A percentile compares a stretch with the other conserved stretches of the same genome.
phyloP scores from a whole-genome alignment of 768 basidiomycete species.

The Pleurotus eryngii region DNA sequence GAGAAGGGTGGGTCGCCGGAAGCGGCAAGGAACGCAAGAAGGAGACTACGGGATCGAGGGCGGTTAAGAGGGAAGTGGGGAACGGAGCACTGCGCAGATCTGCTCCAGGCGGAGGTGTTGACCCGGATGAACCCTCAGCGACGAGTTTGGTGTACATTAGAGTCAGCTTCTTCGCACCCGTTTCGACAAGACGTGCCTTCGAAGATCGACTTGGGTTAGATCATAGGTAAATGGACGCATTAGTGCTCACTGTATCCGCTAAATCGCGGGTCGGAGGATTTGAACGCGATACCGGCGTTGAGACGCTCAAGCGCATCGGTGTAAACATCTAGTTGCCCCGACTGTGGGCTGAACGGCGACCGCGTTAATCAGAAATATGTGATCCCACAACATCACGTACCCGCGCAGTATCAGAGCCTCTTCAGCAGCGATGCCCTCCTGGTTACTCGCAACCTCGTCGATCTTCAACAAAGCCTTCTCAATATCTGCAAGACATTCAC shows the following conservation, averaged over 20 bases:
- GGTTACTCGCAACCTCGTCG: conserved; percentile 71
- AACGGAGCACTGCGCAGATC: conserved; percentile 55
- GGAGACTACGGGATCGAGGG: conserved; percentile 59
- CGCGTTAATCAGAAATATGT: not conserved
- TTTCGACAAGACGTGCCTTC: conserved; percentile 73
- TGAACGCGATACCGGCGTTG: conserved; percentile 78
- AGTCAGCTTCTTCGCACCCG: conserved; percentile 77
- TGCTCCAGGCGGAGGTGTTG: conserved; percentile 58
- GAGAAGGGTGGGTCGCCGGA: conserved; percentile 79
- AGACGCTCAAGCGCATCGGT: conserved; percentile 72
- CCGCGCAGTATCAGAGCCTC: conserved; percentile 78
- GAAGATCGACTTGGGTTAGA: not conserved
- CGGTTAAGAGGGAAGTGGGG: conserved; percentile 46
- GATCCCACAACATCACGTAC: conserved; percentile 35
- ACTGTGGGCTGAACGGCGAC: conserved; percentile 55
- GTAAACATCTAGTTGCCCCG: conserved; percentile 61
- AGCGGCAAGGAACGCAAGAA: conserved; percentile 73
- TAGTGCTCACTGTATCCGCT: conserved; percentile 45
- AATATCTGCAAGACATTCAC: conserved; percentile 51
- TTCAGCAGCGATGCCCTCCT: conserved; percentile 73
- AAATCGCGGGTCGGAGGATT: conserved; percentile 53
- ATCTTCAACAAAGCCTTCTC: conserved; percentile 77
- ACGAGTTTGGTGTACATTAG: conserved; percentile 85
- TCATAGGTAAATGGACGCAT: conserved; percentile 1
- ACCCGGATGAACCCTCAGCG: conserved; percentile 80